A percentile compares a stretch with the other conserved stretches of the same genome.
Evolutionary conservation across 2,329 filamentous ascomycete genomes (phyloP).

Genomic region (Capronia epimyces): DNA sequence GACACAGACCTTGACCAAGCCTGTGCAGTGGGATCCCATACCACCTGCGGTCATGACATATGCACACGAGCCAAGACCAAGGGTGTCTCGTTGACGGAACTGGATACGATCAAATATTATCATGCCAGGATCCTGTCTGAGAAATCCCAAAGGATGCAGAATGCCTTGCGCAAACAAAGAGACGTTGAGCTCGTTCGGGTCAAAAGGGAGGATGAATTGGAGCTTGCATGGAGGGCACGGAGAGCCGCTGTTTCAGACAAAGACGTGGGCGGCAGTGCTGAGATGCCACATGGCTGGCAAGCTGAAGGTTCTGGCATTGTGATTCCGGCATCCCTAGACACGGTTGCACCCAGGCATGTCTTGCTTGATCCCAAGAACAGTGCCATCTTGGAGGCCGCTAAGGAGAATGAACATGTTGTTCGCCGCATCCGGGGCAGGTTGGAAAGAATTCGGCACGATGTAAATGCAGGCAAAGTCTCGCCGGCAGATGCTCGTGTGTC

Average conservation of each 20-base stretch:
- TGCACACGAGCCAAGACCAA: slow-evolving; percentile 25
- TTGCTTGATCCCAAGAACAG: slow-evolving; percentile 22
- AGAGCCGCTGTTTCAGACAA: slow-evolving; percentile 17
- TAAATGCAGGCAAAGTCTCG: slow-evolving; percentile 23
- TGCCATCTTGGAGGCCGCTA: slow-evolving; percentile 25
- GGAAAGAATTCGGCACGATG: slow-evolving; percentile 25
- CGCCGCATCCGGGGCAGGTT: slow-evolving; percentile 22
- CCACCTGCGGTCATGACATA: slow-evolving; percentile 25
- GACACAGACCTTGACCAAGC: slow-evolving; percentile 9
- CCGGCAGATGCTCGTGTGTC: slow-evolving; percentile 20
- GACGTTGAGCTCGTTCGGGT: slow-evolving; percentile 27
- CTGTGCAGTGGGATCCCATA: background rate
- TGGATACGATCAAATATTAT: slow-evolving; percentile 29
- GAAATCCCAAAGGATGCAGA: slow-evolving; percentile 25
- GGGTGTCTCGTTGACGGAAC: slow-evolving; percentile 27
- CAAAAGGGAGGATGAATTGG: slow-evolving; percentile 24
- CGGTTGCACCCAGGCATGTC: slow-evolving; percentile 16
- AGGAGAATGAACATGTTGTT: slow-evolving; percentile 25
- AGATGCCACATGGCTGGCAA: background rate
- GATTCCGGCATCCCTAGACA: slow-evolving; percentile 12
- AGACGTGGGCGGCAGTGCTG: background rate
- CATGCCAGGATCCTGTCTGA: slow-evolving; percentile 24
- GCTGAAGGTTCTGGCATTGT: background rate
- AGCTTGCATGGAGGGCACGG: slow-evolving; percentile 16
- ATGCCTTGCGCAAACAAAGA: slow-evolving; percentile 28